Percentiles rank a stretch among this genome's conserved stretches.
Evolutionary conservation across 352 stramenopile species (phyloP).

Genomic region (Lagenidium giganteum): DNA sequence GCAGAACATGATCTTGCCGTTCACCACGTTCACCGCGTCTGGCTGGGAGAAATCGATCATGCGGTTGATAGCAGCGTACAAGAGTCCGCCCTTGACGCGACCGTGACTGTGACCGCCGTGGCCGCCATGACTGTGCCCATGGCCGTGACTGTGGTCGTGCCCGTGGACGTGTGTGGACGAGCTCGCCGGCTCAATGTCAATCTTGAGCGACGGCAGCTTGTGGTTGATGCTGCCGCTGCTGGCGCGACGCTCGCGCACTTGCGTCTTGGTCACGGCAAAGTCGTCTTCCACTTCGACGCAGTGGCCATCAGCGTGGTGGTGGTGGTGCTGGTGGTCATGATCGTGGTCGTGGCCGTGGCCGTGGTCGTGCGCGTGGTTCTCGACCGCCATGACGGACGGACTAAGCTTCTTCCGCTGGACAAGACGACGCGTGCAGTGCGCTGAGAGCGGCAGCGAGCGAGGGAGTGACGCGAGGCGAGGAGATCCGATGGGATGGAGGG

Average conservation of each 20-base stretch:
- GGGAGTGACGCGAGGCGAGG: background rate
- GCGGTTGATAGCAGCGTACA: constrained; percentile 88
- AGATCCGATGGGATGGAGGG: no score
- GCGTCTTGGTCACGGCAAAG: background rate
- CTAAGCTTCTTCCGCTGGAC: no score
- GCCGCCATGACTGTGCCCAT: constrained; percentile 28
- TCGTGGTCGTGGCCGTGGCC: constrained; percentile 3
- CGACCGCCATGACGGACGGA: no score
- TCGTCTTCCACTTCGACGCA: constrained; percentile 13
- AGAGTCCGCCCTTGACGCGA: constrained; percentile 73
- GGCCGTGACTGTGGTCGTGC: constrained; percentile 25
- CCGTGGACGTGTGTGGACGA: constrained; percentile 15
- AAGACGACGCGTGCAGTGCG: no score
- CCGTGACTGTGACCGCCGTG: constrained; percentile 37
- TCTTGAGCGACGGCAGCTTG: constrained; percentile 12
- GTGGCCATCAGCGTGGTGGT: constrained; percentile 3
- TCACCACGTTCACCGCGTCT: constrained; percentile 52
- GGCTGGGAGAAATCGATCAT: constrained; percentile 48
- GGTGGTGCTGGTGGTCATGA: constrained; percentile 6
- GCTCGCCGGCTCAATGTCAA: constrained; percentile 5
- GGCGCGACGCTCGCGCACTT: constrained; percentile 2
- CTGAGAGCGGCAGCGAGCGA: background rate
- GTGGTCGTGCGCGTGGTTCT: constrained; percentile 8
- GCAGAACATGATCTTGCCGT: constrained; percentile 95
- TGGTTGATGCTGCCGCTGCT: constrained; percentile 2